Evolutionary conservation across 805 yeast species (phyloP).

Genomic region (Ogataea thermomethanolica): DNA sequence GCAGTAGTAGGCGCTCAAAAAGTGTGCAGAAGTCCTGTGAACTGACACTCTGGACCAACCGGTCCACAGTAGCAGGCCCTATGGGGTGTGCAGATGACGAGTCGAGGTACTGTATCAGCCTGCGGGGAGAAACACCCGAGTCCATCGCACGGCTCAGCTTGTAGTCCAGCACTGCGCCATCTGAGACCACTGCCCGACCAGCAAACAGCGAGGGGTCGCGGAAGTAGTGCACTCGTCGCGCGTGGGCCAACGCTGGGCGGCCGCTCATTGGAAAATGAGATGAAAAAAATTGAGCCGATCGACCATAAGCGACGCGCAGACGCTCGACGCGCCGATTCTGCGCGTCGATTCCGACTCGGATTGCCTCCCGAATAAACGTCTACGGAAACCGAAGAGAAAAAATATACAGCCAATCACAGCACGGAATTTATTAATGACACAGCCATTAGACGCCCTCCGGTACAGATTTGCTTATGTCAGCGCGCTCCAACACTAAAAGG

Average conservation of each 20-base stretch:
- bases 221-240: constrained; percentile 7
- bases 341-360: constrained; percentile 11
- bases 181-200: background rate
- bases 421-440: constrained; percentile 7
- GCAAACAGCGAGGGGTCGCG: background rate
- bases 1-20: constrained; percentile 7
- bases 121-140: background rate
- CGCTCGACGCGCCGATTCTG: background rate
- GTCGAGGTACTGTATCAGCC: background rate
- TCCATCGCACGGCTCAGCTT: constrained; percentile 1
- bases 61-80: constrained; percentile 3
- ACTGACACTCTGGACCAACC: constrained; percentile 1
- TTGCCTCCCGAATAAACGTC: constrained; percentile 3
- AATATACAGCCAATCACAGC: constrained; percentile 8
- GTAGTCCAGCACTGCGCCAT: background rate
- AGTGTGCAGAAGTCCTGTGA: constrained; percentile 1
- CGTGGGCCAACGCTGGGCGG: background rate
- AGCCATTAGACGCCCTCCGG: background rate
- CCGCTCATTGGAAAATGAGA: constrained; percentile 4
- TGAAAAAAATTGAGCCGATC: constrained; percentile 1
- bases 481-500: constrained; percentile 2
- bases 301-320: background rate
- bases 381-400: constrained; percentile 14
- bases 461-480: constrained; percentile 11
- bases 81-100: background rate